Evolutionary conservation across 2,329 filamentous ascomycete genomes (phyloP).

Genomic region (Diaporthe longicolla): DNA sequence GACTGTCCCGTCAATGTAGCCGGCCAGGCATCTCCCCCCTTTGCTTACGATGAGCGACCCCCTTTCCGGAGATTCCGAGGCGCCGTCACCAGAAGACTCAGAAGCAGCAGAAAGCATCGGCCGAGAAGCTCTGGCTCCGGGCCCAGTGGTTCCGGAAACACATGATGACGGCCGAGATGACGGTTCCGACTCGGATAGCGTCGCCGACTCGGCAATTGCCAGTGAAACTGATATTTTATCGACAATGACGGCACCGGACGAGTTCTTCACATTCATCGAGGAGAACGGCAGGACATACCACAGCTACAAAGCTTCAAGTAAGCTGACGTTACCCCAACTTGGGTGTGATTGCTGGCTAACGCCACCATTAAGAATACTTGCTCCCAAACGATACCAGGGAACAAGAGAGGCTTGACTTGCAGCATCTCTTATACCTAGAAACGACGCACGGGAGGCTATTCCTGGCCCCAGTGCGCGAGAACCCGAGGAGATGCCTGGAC

Average conservation of each 20-base stretch:
- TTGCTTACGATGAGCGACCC: slow-evolving; percentile 26
- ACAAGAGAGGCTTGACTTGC: slow-evolving; percentile 43
- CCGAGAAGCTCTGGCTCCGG: slow-evolving; percentile 12
- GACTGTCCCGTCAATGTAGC: slow-evolving; percentile 13
- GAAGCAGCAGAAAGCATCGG: slow-evolving; percentile 11
- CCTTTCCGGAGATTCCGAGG: slow-evolving; percentile 16
- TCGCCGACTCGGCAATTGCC: slow-evolving; percentile 41
- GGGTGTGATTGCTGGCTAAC: not conserved
- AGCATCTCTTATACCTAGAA: slow-evolving; percentile 46
- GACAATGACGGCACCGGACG: slow-evolving; percentile 36
- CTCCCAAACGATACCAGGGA: slow-evolving; percentile 40
- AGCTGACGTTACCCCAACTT: not conserved
- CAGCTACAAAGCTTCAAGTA: slow-evolving; percentile 48
- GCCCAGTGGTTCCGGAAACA: not conserved
- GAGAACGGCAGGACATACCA: slow-evolving; percentile 42
- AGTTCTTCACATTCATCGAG: slow-evolving; percentile 38
- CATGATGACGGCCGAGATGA: not conserved
- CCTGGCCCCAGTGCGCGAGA: slow-evolving; percentile 43
- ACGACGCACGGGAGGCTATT: slow-evolving; percentile 41
- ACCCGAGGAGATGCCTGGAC: slow-evolving; percentile 46
- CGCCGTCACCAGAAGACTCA: slow-evolving; percentile 18
- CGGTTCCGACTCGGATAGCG: slow-evolving; percentile 26
- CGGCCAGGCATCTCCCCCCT: not conserved
- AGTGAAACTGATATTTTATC: slow-evolving; percentile 36
- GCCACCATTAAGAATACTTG: slow-evolving; percentile 42